Conservation (phyloP, 2,329 filamentous ascomycete genomes). For the Nemania sp. region DNA sequence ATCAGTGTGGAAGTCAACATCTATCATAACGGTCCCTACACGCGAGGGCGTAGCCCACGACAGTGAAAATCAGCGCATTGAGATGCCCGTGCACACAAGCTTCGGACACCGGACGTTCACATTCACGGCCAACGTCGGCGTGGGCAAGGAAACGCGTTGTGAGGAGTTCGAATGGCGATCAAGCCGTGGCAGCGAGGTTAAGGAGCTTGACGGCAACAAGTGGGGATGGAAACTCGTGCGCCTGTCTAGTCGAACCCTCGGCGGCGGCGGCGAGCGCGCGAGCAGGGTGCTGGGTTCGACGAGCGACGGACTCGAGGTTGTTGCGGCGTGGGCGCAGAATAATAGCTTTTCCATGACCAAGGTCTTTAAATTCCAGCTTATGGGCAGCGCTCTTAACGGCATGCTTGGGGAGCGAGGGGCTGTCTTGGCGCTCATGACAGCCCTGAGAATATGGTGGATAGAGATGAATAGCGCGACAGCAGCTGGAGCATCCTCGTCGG, state of each 20-base stretch:
- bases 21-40: slow-evolving; percentile 37
- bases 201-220: slow-evolving; percentile 47
- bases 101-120: slow-evolving; percentile 46
- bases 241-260: slow-evolving; percentile 43
- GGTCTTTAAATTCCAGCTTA: slow-evolving; percentile 55
- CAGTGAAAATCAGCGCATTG: slow-evolving; percentile 31
- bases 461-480: slow-evolving; percentile 25
- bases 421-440: slow-evolving; percentile 57
- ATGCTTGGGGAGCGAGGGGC: slow-evolving; percentile 58
- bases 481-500: neutral
- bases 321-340: slow-evolving; percentile 55
- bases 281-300: slow-evolving; percentile 40
- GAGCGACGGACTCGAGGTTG: slow-evolving; percentile 57
- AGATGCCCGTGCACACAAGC: slow-evolving; percentile 4
- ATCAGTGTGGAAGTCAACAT: slow-evolving; percentile 37
- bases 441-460: slow-evolving; percentile 49
- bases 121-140: slow-evolving; percentile 50
- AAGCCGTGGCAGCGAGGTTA: slow-evolving; percentile 53
- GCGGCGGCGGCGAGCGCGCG: slow-evolving; percentile 31
- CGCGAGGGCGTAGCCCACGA: slow-evolving; percentile 42
- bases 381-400: slow-evolving; percentile 55
- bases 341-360: slow-evolving; percentile 53
- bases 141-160: slow-evolving; percentile 34
- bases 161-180: slow-evolving; percentile 61
- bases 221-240: slow-evolving; percentile 59